These are phyloP conservation scores for Chenopodium berlandieri DNA, from an alignment of 148 eudicot species.

Conservation along the genomic window DNA sequence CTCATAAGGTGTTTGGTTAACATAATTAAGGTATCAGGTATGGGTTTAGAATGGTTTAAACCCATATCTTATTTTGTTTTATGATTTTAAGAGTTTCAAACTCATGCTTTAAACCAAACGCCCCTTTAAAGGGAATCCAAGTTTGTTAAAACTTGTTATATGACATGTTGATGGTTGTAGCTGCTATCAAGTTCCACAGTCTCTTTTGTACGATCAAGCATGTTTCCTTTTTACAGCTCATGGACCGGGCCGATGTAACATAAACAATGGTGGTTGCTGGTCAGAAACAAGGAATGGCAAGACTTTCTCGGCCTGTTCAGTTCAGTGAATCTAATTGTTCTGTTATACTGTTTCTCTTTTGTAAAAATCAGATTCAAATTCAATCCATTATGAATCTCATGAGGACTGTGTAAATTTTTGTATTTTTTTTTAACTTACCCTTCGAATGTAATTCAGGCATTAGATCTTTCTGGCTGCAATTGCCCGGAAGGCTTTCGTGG, in stretches of 20 bases:
- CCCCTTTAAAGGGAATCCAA: too few species aligned
- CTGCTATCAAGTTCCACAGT: neutral
- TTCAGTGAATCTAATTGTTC: conserved; percentile 38
- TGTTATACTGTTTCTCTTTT: neutral
- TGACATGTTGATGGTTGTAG: neutral
- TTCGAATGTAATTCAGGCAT: conserved; percentile 36
- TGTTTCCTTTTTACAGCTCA: conserved; percentile 44
- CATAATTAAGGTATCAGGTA: too few species aligned
- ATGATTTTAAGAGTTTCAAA: too few species aligned
- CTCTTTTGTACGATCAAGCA: neutral
- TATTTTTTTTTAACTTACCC: neutral
- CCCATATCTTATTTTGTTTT: too few species aligned
- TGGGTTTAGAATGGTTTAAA: too few species aligned
- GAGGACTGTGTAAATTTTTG: too few species aligned
- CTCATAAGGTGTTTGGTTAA: too few species aligned
- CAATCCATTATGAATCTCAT: neutral
- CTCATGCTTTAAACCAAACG: too few species aligned
- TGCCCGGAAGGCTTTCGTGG: conserved; percentile 86
- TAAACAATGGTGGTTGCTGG: conserved; percentile 94
- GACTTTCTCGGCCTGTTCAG: conserved; percentile 82
- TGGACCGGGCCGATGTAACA: conserved; percentile 81
- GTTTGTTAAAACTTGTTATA: too few species aligned
- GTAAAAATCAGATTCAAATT: neutral
- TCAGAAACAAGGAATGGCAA: conserved; percentile 46
- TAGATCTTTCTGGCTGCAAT: conserved; percentile 53